phyloP scores from a whole-genome alignment of 2,329 filamentous ascomycete species.

The Hirsutella thompsonii region DNA sequence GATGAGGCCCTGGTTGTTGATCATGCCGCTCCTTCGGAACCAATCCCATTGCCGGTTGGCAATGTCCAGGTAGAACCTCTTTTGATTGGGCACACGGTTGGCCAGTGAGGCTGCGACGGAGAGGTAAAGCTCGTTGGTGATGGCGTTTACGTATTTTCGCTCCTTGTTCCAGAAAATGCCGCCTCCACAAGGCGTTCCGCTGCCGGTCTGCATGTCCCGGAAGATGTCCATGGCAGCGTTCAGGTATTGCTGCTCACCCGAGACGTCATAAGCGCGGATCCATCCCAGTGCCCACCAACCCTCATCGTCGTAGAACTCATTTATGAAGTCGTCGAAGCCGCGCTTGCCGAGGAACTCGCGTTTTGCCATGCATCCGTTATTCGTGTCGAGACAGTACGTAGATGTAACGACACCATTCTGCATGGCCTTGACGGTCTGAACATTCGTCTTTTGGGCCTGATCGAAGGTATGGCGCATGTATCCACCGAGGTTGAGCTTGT shows the following conservation, averaged over 20 bases:
- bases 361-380: slow-evolving; percentile 16
- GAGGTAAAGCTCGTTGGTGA: slow-evolving; percentile 46
- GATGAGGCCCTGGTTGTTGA: slow-evolving; percentile 35
- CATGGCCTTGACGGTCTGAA: slow-evolving; percentile 25
- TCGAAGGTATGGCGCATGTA: slow-evolving; percentile 31
- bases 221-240: slow-evolving; percentile 39
- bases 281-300: slow-evolving; percentile 52
- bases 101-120: slow-evolving; percentile 39
- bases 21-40: slow-evolving; percentile 37
- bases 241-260: slow-evolving; percentile 37
- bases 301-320: slow-evolving; percentile 46
- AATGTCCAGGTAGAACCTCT: slow-evolving; percentile 29
- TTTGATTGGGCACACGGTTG: slow-evolving; percentile 27
- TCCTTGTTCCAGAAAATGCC: slow-evolving; percentile 46
- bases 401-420: slow-evolving; percentile 23
- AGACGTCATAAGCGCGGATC: slow-evolving; percentile 43
- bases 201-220: slow-evolving; percentile 39
- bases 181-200: slow-evolving; percentile 33
- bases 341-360: slow-evolving; percentile 19
- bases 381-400: slow-evolving; percentile 19
- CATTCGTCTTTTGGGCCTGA: slow-evolving; percentile 27
- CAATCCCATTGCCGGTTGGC: slow-evolving; percentile 39
- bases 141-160: slow-evolving; percentile 36
- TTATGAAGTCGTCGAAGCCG: slow-evolving; percentile 29
- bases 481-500: slow-evolving; percentile 23